These are phyloP conservation scores for Stachybotrys elegans DNA, from an alignment of 2,329 filamentous ascomycete species.

Conservation along the genomic window DNA sequence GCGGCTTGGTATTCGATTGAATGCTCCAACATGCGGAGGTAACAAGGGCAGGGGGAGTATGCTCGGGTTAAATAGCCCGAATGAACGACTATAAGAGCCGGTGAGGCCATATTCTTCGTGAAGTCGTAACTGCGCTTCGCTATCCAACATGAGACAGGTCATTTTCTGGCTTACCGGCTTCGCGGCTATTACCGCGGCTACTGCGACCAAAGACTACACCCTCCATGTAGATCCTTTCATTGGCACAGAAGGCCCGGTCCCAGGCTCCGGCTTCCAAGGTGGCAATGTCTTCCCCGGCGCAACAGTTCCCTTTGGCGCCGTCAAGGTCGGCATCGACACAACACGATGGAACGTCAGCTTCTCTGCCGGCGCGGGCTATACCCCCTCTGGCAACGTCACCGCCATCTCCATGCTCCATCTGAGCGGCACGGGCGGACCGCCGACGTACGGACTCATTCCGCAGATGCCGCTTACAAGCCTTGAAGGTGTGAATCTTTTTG, in stretches of 20 bases:
- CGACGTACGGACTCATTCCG: conserved; percentile 52
- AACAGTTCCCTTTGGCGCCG: conserved; percentile 37
- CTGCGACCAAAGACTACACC: conserved; percentile 4
- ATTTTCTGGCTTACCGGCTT: no score
- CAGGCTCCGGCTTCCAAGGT: conserved; percentile 36
- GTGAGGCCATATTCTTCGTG: no score
- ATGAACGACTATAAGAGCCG: no score
- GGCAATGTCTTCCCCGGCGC: conserved; percentile 40
- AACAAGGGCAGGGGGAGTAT: no score
- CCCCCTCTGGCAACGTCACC: conserved; percentile 37
- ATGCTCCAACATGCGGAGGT: no score
- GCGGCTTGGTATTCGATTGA: no score
- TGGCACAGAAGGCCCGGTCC: conserved; percentile 38
- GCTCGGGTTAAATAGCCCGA: no score
- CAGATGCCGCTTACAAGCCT: conserved; percentile 40
- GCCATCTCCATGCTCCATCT: conserved; percentile 51
- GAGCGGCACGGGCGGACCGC: conserved; percentile 51
- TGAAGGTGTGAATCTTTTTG: conserved; percentile 38
- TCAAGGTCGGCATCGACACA: conserved; percentile 38
- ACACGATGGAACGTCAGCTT: conserved; percentile 12
- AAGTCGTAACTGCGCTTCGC: no score
- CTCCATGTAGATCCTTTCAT: conserved; percentile 42
- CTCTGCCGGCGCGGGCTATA: conserved; percentile 30
- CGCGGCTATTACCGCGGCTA: not conserved
- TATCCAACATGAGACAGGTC: no score